Percentiles rank a stretch among this genome's conserved stretches.
Conservation (phyloP, 345 rosid genomes). For the Capsella bursapastoris region DNA sequence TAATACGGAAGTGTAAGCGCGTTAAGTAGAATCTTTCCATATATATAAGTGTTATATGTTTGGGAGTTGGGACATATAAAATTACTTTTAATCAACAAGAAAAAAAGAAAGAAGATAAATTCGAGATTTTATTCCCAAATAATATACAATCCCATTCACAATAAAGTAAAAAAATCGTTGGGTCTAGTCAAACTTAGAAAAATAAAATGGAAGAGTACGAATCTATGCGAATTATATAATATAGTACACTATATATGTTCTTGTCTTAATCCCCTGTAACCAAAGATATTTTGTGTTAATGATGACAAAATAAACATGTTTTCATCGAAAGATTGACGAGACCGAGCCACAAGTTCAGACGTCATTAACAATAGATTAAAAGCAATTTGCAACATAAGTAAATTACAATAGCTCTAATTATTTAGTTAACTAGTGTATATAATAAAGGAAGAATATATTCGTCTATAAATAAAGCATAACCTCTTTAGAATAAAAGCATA, state of each 20-base stretch:
- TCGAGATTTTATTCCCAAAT: too few relatives aligned
- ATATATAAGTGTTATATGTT: too few relatives aligned
- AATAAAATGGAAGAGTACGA: too few relatives aligned
- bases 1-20: not conserved
- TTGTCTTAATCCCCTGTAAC: too few relatives aligned
- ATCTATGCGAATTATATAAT: too few relatives aligned
- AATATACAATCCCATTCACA: too few relatives aligned
- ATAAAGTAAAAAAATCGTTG: too few relatives aligned
- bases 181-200: too few relatives aligned
- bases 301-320: too few relatives aligned
- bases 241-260: too few relatives aligned
- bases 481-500: slow-evolving; percentile 20
- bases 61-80: not conserved
- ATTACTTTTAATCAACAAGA: not conserved
- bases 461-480: not conserved
- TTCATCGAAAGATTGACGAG: not conserved
- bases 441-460: slow-evolving; percentile 27
- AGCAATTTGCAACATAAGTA: slow-evolving; percentile 29
- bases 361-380: slow-evolving; percentile 19
- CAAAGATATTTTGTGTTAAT: too few relatives aligned
- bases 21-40: slow-evolving; percentile 22
- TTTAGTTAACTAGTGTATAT: not conserved
- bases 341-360: slow-evolving; percentile 21
- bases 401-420: not conserved
- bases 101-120: not conserved